Percentiles rank a stretch among this genome's conserved stretches.
Conservation (phyloP, 352 stramenopile species). For the Aphanomyces euteiches region DNA sequence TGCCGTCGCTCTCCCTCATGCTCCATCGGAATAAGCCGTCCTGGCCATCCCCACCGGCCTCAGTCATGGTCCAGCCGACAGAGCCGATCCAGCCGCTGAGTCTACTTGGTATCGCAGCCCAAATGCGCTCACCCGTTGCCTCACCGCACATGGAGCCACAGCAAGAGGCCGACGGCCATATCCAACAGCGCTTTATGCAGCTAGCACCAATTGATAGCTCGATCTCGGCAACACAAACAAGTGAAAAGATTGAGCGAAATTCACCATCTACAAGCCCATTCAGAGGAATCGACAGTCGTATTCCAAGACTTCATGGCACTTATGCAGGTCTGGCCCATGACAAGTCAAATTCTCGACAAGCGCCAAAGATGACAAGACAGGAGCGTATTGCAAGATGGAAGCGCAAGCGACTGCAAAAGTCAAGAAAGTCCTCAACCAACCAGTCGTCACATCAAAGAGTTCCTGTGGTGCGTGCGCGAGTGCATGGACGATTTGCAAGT, state of each 20-base stretch:
- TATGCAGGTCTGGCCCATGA: too few relatives aligned
- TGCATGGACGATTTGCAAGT: not conserved
- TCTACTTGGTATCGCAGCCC: not conserved
- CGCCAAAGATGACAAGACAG: not conserved
- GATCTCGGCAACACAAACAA: not conserved
- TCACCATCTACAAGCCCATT: not conserved
- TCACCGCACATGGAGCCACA: too few relatives aligned
- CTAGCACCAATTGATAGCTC: not conserved
- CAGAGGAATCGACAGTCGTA: constrained; percentile 4
- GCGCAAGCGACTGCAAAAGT: not conserved
- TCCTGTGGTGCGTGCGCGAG: not conserved
- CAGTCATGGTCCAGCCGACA: too few relatives aligned
- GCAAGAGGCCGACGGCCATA: too few relatives aligned
- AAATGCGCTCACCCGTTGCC: not conserved
- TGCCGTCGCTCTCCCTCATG: not conserved
- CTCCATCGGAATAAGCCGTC: not conserved
- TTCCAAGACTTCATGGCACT: not conserved
- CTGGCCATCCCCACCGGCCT: too few relatives aligned
- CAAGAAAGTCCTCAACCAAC: not conserved
- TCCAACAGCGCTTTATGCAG: too few relatives aligned
- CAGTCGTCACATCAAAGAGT: not conserved
- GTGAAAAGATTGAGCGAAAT: not conserved
- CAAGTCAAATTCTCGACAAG: too few relatives aligned
- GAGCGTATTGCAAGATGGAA: not conserved
- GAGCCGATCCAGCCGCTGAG: not conserved